Percentiles rank a stretch among this genome's conserved stretches.
These are phyloP conservation scores for Sclerotinia nivalis DNA, from an alignment of 2,329 filamentous ascomycete genomes.

Conservation along the genomic window DNA sequence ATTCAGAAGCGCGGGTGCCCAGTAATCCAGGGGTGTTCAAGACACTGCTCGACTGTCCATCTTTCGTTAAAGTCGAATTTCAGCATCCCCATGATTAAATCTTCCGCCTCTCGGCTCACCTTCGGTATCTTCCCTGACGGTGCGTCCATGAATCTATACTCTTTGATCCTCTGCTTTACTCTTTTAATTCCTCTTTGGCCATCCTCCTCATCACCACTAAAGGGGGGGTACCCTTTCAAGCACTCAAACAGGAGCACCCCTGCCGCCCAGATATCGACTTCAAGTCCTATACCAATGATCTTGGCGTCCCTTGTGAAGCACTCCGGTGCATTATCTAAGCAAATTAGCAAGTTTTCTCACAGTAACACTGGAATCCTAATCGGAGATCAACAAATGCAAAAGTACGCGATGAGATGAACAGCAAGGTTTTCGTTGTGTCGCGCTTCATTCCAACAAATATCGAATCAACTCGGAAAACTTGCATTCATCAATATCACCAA, in stretches of 20 bases:
- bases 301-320: too few relatives aligned
- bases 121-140: rapidly evolving
- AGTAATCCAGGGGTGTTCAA: not conserved
- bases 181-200: too few relatives aligned
- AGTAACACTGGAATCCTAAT: not conserved
- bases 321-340: not conserved
- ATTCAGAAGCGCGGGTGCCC: not conserved
- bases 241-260: not conserved
- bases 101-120: not conserved
- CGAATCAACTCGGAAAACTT: not conserved
- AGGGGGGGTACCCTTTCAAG: not conserved
- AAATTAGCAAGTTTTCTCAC: not conserved
- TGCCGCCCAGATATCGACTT: not conserved
- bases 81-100: not conserved
- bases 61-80: not conserved
- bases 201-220: not conserved
- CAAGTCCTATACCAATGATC: not conserved
- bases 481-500: not conserved
- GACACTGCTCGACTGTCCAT: not conserved
- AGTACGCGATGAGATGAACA: too few relatives aligned
- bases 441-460: not conserved
- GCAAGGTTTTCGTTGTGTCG: not conserved
- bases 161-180: not conserved
- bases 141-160: not conserved
- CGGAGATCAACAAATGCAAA: not conserved